Conservation (phyloP, 805 yeast genomes). For the Suhomyces prunicola region DNA sequence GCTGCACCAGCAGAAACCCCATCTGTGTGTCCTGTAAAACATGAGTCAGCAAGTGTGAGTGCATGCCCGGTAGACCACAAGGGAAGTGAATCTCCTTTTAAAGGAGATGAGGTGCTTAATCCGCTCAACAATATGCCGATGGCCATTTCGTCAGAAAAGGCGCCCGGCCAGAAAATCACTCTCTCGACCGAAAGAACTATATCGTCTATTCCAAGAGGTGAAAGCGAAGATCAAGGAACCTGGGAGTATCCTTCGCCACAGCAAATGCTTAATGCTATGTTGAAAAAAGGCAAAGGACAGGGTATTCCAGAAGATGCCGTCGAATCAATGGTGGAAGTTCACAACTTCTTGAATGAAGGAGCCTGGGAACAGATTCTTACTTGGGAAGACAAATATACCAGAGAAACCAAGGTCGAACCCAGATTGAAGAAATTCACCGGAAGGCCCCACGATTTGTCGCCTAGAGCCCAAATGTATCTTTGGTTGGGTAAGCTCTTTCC, state of each 20-base stretch:
- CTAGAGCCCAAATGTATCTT: constrained; percentile 74
- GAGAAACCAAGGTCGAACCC: constrained; percentile 56
- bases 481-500: constrained; percentile 71
- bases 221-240: constrained; percentile 56
- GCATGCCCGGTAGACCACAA: constrained; percentile 34
- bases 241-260: constrained; percentile 99
- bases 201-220: constrained; percentile 87
- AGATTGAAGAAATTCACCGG: constrained; percentile 86
- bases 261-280: constrained; percentile 98
- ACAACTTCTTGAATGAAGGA: constrained; percentile 93
- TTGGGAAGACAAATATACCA: constrained; percentile 82
- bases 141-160: constrained; percentile 57
- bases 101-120: constrained; percentile 47
- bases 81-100: constrained; percentile 36
- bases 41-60: background rate
- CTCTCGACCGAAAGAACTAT: constrained; percentile 81
- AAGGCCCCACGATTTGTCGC: constrained; percentile 81
- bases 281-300: constrained; percentile 84
- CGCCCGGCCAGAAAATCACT: constrained; percentile 75
- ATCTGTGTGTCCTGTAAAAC: constrained; percentile 22
- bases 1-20: no score
- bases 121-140: constrained; percentile 90
- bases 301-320: constrained; percentile 94
- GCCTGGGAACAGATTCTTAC: constrained; percentile 93
- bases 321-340: constrained; percentile 94